These are phyloP conservation scores for Exophiala alcalophila DNA, from an alignment of 2,329 filamentous ascomycete species.

Conservation along the genomic window DNA sequence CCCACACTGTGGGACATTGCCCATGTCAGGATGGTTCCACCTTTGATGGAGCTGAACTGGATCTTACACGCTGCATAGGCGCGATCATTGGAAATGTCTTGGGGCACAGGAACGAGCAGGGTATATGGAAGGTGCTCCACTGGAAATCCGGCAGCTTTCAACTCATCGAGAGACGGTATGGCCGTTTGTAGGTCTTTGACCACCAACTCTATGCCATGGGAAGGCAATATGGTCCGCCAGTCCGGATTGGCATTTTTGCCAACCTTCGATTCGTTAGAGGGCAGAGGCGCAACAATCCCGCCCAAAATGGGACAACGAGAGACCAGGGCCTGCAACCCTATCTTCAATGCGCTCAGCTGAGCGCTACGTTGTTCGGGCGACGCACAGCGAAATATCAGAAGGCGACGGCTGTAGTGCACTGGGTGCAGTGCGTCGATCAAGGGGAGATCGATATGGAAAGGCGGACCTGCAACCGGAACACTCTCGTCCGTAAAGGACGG, in stretches of 20 bases:
- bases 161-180: constrained; percentile 8
- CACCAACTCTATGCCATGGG: constrained; percentile 6
- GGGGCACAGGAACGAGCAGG: constrained; percentile 9
- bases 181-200: constrained; percentile 3
- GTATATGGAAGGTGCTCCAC: constrained; percentile 1
- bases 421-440: constrained; percentile 8
- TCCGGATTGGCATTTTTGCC: neutral
- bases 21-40: constrained; percentile 10
- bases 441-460: constrained; percentile 8
- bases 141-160: constrained; percentile 2
- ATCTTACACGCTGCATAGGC: constrained; percentile 8
- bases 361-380: constrained; percentile 2
- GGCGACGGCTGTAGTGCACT: constrained; percentile 13
- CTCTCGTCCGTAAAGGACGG: neutral
- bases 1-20: constrained; percentile 12
- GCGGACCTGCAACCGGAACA: constrained; percentile 1
- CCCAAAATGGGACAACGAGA: constrained; percentile 4
- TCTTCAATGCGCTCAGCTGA: constrained; percentile 9
- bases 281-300: constrained; percentile 3
- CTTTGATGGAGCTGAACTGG: constrained; percentile 9
- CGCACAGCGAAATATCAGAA: constrained; percentile 9
- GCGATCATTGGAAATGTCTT: constrained; percentile 7
- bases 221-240: constrained; percentile 10
- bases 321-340: constrained; percentile 3
- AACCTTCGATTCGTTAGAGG: neutral